Evolutionary conservation across 179 eudicot genomes (phyloP), one percentile per base, ranked within the genome.

Genomic region (Monotropa hypopitys): DNA sequence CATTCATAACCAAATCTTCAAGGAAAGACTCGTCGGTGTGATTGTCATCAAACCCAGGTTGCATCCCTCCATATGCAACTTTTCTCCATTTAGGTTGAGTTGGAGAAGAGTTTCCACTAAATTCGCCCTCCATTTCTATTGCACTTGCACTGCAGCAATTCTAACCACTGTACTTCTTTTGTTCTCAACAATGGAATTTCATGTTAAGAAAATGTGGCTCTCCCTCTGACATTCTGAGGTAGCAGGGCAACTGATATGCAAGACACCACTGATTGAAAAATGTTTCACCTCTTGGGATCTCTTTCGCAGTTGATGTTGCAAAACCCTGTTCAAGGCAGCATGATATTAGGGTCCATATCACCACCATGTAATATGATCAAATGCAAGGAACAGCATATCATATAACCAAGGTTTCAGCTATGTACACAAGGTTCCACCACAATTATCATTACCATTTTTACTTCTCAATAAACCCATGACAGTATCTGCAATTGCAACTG

Each of bases 61-160:
- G 97, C 98, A 90, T 92, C 28, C 98, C 98, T 57, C 97, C 97
- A 84, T 92, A 91, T 15, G 96, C 98, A 57, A 94, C 90, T 85
- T 94, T 94, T 68, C 92, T 89, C 98, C 98, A 94, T 86, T 84
- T 90, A 33, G 75, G 76, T 30, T 53, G 75, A 56, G 75, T 47
- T 71, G 83, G 80, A 57, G 84, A 56, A 33, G 68, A 65, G 49
- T 42, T 66, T 71, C 10, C 74, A 47, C 53, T 8, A 0, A 46
- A 18, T 6, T 71, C 42, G 15, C 40, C 1, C 2, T 47, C 57
- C 56, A 71, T 47, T 21, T 42, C 53, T 11, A 70, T 45, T 12
- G 33, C 57, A 47, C 73, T 26, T 35, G 51, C 51, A 13, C 53
- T 43, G 20, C 50, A 69, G 9, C 47, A 42, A 30, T 8, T 43